phyloP scores from a whole-genome alignment of 2,329 filamentous ascomycete genomes.

The Clarireedia hainanense region DNA sequence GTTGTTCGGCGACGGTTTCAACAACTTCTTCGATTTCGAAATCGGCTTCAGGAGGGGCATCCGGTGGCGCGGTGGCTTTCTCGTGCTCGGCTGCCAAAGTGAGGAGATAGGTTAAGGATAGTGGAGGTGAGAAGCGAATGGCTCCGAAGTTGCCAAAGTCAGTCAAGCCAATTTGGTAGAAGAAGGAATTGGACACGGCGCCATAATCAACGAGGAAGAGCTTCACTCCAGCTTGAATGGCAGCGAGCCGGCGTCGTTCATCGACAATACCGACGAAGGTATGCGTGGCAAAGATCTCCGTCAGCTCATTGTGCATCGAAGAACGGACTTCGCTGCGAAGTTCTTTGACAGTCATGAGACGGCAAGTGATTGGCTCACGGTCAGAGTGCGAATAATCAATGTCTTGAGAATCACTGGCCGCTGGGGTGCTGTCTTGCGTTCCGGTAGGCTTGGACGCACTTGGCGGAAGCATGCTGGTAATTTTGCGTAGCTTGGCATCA shows the following conservation, averaged over 20 bases:
- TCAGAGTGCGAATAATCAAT: slow-evolving; percentile 66
- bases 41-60: slow-evolving; percentile 35
- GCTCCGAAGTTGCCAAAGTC: slow-evolving; percentile 92
- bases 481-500: slow-evolving; percentile 82
- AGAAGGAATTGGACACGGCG: slow-evolving; percentile 76
- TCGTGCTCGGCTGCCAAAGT: slow-evolving; percentile 66
- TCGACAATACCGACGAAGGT: slow-evolving; percentile 94
- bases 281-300: slow-evolving; percentile 77
- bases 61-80: slow-evolving; percentile 36
- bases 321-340: slow-evolving; percentile 75
- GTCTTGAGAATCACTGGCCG: slow-evolving; percentile 33
- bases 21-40: slow-evolving; percentile 62
- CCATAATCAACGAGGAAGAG: slow-evolving; percentile 92
- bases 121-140: slow-evolving; percentile 70
- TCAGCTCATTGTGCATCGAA: slow-evolving; percentile 75
- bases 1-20: slow-evolving; percentile 54
- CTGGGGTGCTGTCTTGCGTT: slow-evolving; percentile 19
- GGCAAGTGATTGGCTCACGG: slow-evolving; percentile 61
- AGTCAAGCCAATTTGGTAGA: slow-evolving; percentile 90
- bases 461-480: slow-evolving; percentile 87
- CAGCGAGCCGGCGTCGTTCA: slow-evolving; percentile 75
- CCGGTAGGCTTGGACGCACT: slow-evolving; percentile 30
- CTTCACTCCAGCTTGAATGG: slow-evolving; percentile 87
- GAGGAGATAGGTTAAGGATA: slow-evolving; percentile 65
- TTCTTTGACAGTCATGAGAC: slow-evolving; percentile 76